Evolutionary conservation across 2,329 filamentous ascomycete genomes (phyloP).

Genomic region (Cladosporium phlei): DNA sequence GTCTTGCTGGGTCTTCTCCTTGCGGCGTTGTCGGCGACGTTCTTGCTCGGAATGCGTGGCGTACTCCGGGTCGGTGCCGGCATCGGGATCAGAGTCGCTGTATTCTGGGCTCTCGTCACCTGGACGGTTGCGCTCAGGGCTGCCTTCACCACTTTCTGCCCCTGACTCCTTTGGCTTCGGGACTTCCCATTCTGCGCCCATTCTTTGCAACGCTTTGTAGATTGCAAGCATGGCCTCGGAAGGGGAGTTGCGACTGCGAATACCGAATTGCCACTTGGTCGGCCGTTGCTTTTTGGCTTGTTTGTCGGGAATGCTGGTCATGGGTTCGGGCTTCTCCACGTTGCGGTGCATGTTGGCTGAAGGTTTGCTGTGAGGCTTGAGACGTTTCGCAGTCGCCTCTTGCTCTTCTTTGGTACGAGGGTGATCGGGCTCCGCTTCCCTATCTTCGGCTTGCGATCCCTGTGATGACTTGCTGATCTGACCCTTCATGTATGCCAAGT

Average conservation of each 20-base stretch:
- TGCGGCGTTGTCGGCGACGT: constrained; percentile 23
- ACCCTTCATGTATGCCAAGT: constrained; percentile 83
- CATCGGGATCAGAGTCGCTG: constrained; percentile 35
- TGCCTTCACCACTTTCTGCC: constrained; percentile 32
- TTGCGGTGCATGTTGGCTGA: constrained; percentile 27
- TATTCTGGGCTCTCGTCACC: constrained; percentile 34
- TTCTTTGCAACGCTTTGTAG: constrained; percentile 81
- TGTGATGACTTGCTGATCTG: constrained; percentile 36
- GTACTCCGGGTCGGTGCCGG: constrained; percentile 36
- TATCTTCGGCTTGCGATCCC: constrained; percentile 25
- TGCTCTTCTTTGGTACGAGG: constrained; percentile 59
- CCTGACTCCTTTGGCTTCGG: constrained; percentile 32
- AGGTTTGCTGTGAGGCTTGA: constrained; percentile 80
- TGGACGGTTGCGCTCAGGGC: constrained; percentile 24
- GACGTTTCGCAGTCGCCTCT: constrained; percentile 70
- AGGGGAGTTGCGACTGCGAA: constrained; percentile 86
- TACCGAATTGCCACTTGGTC: constrained; percentile 96
- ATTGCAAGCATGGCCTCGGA: constrained; percentile 93
- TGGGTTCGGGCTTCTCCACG: constrained; percentile 46
- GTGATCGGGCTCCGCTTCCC: constrained; percentile 39
- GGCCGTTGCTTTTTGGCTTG: constrained; percentile 66
- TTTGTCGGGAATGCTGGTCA: constrained; percentile 49
- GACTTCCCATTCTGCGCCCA: constrained; percentile 82
- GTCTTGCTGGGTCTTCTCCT: constrained; percentile 16
- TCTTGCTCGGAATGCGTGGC: constrained; percentile 34